Evolutionary conservation across 2,329 filamentous ascomycete species (phyloP).

Genomic region (Sporothrix phasma): DNA sequence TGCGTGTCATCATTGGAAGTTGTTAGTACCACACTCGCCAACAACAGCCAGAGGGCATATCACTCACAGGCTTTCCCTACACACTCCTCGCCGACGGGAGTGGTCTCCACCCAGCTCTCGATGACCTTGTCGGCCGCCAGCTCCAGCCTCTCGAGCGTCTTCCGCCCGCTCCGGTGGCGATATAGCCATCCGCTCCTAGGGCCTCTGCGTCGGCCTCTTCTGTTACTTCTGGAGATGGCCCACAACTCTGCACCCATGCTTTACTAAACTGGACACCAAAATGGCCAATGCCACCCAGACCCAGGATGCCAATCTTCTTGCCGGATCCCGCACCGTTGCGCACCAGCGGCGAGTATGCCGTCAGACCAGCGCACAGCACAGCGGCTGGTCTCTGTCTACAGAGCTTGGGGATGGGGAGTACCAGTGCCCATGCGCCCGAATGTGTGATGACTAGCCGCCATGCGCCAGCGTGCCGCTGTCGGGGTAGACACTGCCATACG

Average conservation of each 20-base stretch:
- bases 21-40: background rate
- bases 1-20: constrained; percentile 44
- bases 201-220: constrained; percentile 48
- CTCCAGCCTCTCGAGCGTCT: constrained; percentile 63
- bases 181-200: constrained; percentile 52
- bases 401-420: constrained; percentile 62
- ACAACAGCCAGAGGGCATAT: background rate
- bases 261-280: constrained; percentile 61
- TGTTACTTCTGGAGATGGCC: constrained; percentile 50
- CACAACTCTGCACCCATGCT: constrained; percentile 53
- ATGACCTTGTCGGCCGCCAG: constrained; percentile 60
- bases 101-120: constrained; percentile 60
- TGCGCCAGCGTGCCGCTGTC: constrained; percentile 45
- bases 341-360: constrained; percentile 67
- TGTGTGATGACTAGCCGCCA: constrained; percentile 40
- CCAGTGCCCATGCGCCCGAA: constrained; percentile 58
- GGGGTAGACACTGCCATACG: constrained; percentile 46
- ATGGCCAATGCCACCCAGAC: constrained; percentile 63
- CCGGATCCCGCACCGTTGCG: constrained; percentile 66
- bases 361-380: constrained; percentile 79
- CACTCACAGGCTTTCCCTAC: constrained; percentile 48
- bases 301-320: constrained; percentile 68
- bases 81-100: constrained; percentile 63
- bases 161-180: constrained; percentile 54
- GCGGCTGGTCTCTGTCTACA: constrained; percentile 56